Percentiles rank a stretch among this genome's conserved stretches.
Conservation (phyloP, 2,329 filamentous ascomycete genomes). For the Arthrobotrys entomopaga region DNA sequence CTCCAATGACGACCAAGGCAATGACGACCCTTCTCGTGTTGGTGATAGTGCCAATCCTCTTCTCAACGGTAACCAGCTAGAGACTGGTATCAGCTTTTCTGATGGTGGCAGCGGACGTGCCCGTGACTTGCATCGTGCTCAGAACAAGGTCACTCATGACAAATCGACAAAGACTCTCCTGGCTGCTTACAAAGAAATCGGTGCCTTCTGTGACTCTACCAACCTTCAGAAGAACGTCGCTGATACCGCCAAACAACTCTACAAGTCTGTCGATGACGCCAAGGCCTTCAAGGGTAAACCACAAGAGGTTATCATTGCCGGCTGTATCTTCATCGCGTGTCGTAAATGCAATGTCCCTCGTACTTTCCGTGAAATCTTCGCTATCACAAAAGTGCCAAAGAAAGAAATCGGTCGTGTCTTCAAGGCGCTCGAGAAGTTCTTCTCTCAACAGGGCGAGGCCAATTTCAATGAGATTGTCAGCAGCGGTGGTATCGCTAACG, state of each 20-base stretch:
- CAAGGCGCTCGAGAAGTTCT: conserved; percentile 89
- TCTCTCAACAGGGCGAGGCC: conserved; percentile 76
- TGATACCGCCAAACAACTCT: conserved; percentile 92
- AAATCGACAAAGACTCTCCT: conserved; percentile 84
- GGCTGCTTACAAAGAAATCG: conserved; percentile 87
- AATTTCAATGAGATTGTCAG: conserved; percentile 66
- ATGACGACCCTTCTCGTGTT: conserved; percentile 96
- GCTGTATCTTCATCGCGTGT: conserved; percentile 97
- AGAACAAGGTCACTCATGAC: conserved; percentile 82
- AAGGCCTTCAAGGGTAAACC: conserved; percentile 96
- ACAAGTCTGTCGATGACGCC: conserved; percentile 91
- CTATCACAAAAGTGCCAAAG: conserved; percentile 91
- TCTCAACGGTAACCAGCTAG: conserved; percentile 86
- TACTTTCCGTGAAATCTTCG: conserved; percentile 93
- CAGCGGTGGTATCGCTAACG: conserved; percentile 64
- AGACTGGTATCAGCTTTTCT: conserved; percentile 86
- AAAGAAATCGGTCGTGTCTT: conserved; percentile 97
- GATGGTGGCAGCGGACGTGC: conserved; percentile 75
- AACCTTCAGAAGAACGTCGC: conserved; percentile 82
- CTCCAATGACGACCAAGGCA: conserved; percentile 95
- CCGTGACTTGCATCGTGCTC: conserved; percentile 81
- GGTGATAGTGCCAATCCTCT: conserved; percentile 92
- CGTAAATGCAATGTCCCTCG: conserved; percentile 86
- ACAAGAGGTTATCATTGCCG: conserved; percentile 90
- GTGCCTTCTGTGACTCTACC: conserved; percentile 84